Conservation (phyloP, 2,329 filamentous ascomycete genomes). For the Neonectria faginata region DNA sequence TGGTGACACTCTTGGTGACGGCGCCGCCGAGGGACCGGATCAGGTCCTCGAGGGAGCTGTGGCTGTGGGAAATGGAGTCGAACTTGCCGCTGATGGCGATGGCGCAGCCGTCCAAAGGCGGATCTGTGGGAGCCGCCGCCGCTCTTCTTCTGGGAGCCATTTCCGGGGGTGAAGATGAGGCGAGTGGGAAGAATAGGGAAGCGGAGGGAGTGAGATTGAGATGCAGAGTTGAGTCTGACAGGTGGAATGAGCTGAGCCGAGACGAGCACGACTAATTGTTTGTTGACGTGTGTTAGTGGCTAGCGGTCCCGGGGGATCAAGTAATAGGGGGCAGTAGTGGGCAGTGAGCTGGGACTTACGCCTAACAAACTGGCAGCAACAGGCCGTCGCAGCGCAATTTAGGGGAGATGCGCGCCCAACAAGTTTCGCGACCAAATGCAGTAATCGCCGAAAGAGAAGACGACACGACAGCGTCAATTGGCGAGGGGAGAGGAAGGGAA, state of each 20-base stretch:
- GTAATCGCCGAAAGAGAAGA: constrained; percentile 41
- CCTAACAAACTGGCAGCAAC: constrained; percentile 30
- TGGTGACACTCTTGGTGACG: constrained; percentile 60
- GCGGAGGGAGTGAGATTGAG: neutral
- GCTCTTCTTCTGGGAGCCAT: constrained; percentile 42
- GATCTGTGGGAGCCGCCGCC: constrained; percentile 36
- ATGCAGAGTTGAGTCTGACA: constrained; percentile 6
- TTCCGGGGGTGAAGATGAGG: constrained; percentile 5
- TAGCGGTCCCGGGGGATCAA: constrained; percentile 11
- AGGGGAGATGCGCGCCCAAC: constrained; percentile 17
- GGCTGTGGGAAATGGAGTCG: constrained; percentile 62
- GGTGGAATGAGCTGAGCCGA: constrained; percentile 13
- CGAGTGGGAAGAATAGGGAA: neutral
- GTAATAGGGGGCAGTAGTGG: constrained; percentile 36
- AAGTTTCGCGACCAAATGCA: constrained; percentile 34
- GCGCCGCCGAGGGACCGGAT: constrained; percentile 63
- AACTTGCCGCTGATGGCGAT: constrained; percentile 73
- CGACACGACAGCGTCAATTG: constrained; percentile 31
- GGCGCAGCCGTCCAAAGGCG: constrained; percentile 59
- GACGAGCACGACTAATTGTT: constrained; percentile 8
- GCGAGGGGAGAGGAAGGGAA: neutral
- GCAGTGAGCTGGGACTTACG: constrained; percentile 12
- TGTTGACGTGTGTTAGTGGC: constrained; percentile 31
- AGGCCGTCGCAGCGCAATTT: constrained; percentile 16
- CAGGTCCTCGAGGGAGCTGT: constrained; percentile 60